Base-by-base conservation (phyloP, 768 basidiomycete species). In the Hypholoma sublateritium region DNA sequence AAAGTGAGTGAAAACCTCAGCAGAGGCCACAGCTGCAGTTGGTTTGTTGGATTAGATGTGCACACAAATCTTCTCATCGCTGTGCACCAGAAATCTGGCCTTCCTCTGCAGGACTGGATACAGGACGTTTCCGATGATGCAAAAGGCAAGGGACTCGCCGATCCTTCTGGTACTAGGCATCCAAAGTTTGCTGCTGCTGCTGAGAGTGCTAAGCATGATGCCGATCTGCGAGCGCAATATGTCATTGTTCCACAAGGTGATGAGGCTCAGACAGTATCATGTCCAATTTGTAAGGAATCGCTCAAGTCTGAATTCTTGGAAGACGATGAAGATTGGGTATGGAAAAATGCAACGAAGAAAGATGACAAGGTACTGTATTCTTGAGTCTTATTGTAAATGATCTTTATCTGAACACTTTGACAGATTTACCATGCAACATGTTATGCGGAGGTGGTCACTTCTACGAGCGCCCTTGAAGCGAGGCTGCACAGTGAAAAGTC, bases 311-410 rank as follows among this genome's bases (percentile, higher is more conserved):
- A 97, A 76, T 98, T 91, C 69, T 72, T 87, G 55, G 94, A 98
- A 69, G 95, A 97, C 47, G 94, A 95, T 58, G 96, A 98, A 74
- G 96, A 97, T 58, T 98, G 95, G 95, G 89, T 97, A 13, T 99
- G 94, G 94, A 85, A 82, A 68, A 96, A 99, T 67, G 93, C 95
- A 0, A 79, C 93, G 19, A 84, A 80, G 71, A 87, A 88, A 59
- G 92, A 96, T 61, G 90, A 89, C 56, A 83, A 83, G 77, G 94
- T 94, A 53, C 87, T 74, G 16, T 22, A 37, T 51, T 57, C 25
- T 21, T 16, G 50, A 19, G 32, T 24, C 50, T 37, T 21, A 60
- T n/a, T 62, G 43, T 12, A 1, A 41, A n/a, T n/a, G n/a, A n/a
- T n/a, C n/a, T n/a, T n/a, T n/a, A n/a, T n/a, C n/a, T n/a, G n/a